phyloP scores from a whole-genome alignment of 2,329 filamentous ascomycete genomes.

The Pseudomassariella vexata region DNA sequence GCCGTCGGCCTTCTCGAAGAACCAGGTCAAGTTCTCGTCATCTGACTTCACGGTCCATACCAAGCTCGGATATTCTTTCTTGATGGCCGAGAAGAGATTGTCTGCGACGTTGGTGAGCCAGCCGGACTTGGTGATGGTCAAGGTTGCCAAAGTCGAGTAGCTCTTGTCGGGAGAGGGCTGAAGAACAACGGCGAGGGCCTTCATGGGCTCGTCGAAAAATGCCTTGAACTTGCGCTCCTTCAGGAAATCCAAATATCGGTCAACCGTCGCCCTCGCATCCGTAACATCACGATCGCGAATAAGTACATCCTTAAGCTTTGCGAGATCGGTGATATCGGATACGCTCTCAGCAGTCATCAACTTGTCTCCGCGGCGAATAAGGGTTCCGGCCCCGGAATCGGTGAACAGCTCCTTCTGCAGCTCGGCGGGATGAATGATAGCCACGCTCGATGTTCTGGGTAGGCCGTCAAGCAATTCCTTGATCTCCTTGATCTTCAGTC shows the following conservation, averaged over 20 bases:
- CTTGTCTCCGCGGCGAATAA: conserved; percentile 90
- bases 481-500: conserved; percentile 96
- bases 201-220: conserved; percentile 92
- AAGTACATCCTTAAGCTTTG: conserved; percentile 75
- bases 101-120: conserved; percentile 95
- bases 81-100: conserved; percentile 89
- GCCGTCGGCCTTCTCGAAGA: conserved; percentile 94
- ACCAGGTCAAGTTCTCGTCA: conserved; percentile 96
- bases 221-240: conserved; percentile 77
- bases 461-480: conserved; percentile 87
- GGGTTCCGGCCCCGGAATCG: conserved; percentile 86
- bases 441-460: conserved; percentile 87
- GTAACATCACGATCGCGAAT: conserved; percentile 76
- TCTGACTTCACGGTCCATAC: conserved; percentile 96
- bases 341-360: conserved; percentile 68
- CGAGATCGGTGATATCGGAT: conserved; percentile 68
- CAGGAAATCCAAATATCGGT: conserved; percentile 78
- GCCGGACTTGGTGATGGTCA: conserved; percentile 88
- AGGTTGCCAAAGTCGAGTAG: conserved; percentile 78
- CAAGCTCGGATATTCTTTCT: conserved; percentile 86
- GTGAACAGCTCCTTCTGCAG: conserved; percentile 96
- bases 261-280: conserved; percentile 76
- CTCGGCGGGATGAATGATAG: conserved; percentile 94
- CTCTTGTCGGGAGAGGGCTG: conserved; percentile 61
- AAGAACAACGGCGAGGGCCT: conserved; percentile 83